Evolutionary conservation across 257 asterid genomes (phyloP), one percentile per base, ranked within the genome.

Genomic region (Solanum corneliomulleri): DNA sequence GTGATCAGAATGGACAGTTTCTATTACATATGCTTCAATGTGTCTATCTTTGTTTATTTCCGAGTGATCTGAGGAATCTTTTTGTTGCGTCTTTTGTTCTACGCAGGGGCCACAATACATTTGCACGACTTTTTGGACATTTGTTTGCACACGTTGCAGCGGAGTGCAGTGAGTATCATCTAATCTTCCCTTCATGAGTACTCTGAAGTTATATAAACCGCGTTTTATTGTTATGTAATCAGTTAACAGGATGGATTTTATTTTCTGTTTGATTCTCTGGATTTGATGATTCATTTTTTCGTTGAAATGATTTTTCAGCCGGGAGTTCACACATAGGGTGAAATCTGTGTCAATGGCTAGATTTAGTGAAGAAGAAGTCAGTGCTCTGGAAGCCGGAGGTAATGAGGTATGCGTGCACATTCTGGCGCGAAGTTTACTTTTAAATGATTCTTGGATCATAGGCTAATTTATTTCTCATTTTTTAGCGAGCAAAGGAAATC

Each of bases 31-130:
- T 33, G 78, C 77, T 70, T 31, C 18, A 71, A 71, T 71, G n/a
- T 20, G 52, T 20, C 81, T 25, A 2, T 74, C 31, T 5, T 37
- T 74, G 81, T 74, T 74, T 20, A 72, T 35, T 64, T 64, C 25
- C 16, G 0, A 64, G 33, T 64, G 71, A 64, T 31, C 77, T 70
- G 44, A 64, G 4, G 71, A n/a, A 64, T 42, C 7, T 31, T 33
- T 31, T 70, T 41, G 25, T 77, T 77, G 62, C 20, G 21, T 60
- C 87, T 45, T 47, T 69, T 80, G 35, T 20, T n/a, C 86, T 72
- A 29, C 87, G 80, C 94, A 97, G 99, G 99, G 98, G 87, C 98
- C 98, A 37, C 99, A 97, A 87, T 97, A 97, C 91, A 95, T 94
- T 52, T 97, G 99, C 92, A 95, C 97, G 44, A 94, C 95, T 60